Evolutionary conservation across 371 early-diverging fungal genomes (phyloP).

Genomic region (Syncephalastrum racemosum): DNA sequence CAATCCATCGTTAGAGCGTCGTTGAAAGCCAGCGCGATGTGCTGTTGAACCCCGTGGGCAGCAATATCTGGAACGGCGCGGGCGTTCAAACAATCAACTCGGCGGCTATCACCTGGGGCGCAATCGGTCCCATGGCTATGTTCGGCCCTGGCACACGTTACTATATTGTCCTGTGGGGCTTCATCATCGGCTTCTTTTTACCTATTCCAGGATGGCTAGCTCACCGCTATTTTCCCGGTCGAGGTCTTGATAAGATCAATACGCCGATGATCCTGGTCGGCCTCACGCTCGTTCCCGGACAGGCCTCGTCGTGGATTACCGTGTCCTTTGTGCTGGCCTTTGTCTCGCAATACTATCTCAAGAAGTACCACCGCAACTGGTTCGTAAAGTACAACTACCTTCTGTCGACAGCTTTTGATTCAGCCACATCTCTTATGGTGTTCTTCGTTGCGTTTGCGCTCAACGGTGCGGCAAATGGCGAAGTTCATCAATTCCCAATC

Average conservation of each 20-base stretch:
- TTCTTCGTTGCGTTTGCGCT: slow-evolving; percentile 51
- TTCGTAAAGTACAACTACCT: slow-evolving; percentile 59
- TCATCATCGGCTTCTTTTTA: slow-evolving; percentile 45
- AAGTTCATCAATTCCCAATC: slow-evolving; percentile 37
- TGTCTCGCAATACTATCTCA: slow-evolving; percentile 48
- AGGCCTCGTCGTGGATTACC: slow-evolving; percentile 41
- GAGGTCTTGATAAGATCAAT: slow-evolving; percentile 39
- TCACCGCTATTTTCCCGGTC: slow-evolving; percentile 41
- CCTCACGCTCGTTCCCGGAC: slow-evolving; percentile 41
- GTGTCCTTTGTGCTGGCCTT: slow-evolving; percentile 36
- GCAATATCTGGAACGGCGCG: slow-evolving; percentile 55
- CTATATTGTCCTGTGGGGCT: slow-evolving; percentile 41
- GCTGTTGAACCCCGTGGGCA: slow-evolving; percentile 40
- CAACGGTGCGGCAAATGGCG: slow-evolving; percentile 48
- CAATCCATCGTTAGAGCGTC: slow-evolving; percentile 23
- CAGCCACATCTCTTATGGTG: slow-evolving; percentile 55
- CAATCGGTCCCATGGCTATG: slow-evolving; percentile 52
- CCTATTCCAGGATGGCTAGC: slow-evolving; percentile 48
- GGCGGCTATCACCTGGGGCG: slow-evolving; percentile 67
- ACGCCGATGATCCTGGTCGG: slow-evolving; percentile 49
- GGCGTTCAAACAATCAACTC: slow-evolving; percentile 45
- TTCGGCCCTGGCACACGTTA: slow-evolving; percentile 48
- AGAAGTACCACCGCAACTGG: slow-evolving; percentile 40
- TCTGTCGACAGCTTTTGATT: slow-evolving; percentile 56
- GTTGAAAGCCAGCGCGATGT: slow-evolving; percentile 45